These are phyloP conservation scores for Talaromyces piceae DNA, from an alignment of 2,329 filamentous ascomycete species.

Conservation along the genomic window DNA sequence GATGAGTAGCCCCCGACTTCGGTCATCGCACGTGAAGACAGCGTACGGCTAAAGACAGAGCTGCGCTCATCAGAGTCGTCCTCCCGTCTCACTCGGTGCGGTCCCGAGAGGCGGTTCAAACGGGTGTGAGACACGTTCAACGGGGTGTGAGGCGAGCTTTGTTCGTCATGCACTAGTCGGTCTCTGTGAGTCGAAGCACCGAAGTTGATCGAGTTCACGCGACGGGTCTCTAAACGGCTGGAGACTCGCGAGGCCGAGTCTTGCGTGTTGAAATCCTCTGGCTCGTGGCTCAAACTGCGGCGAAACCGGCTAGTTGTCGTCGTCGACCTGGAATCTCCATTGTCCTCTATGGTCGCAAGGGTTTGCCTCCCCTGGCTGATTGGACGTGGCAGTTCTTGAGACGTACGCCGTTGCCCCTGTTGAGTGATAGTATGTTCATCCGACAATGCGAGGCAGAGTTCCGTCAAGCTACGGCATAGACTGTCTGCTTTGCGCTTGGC, in stretches of 20 bases:
- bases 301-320: slow-evolving; percentile 25
- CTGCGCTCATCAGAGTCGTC: slow-evolving; percentile 25
- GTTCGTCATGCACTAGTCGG: slow-evolving; percentile 21
- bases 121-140: slow-evolving; percentile 27
- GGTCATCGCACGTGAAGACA: slow-evolving; percentile 36
- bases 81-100: slow-evolving; percentile 30
- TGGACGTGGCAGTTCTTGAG: slow-evolving; percentile 20
- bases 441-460: slow-evolving; percentile 78
- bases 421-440: slow-evolving; percentile 43
- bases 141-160: slow-evolving; percentile 22
- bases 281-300: slow-evolving; percentile 33
- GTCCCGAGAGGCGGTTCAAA: slow-evolving; percentile 34
- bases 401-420: slow-evolving; percentile 11
- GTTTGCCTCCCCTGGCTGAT: slow-evolving; percentile 14
- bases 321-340: slow-evolving; percentile 20
- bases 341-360: slow-evolving; percentile 1
- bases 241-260: slow-evolving; percentile 22
- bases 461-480: slow-evolving; percentile 85
- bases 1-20: slow-evolving; percentile 27
- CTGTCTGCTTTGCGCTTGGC: slow-evolving; percentile 84
- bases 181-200: slow-evolving; percentile 13
- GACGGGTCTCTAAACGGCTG: slow-evolving; percentile 34
- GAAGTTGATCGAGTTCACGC: slow-evolving; percentile 28
- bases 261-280: slow-evolving; percentile 22
- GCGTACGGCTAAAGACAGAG: slow-evolving; percentile 27